A percentile compares a stretch with the other conserved stretches of the same genome.
phyloP scores from a whole-genome alignment of 2,329 filamentous ascomycete genomes.

The Aspergillus amoenus region DNA sequence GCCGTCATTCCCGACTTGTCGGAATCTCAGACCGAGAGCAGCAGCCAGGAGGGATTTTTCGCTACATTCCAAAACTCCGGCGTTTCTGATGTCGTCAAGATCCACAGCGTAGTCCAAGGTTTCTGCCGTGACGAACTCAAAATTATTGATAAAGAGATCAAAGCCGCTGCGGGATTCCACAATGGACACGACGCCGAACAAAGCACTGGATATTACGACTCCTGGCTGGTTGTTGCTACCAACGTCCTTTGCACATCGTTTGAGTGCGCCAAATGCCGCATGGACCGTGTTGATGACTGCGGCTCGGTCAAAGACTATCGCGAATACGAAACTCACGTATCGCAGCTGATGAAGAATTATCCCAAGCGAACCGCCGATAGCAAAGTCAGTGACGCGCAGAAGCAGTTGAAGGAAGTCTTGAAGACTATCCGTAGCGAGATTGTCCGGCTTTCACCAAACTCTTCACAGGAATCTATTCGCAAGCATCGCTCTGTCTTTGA shows the following conservation, averaged over 20 bases:
- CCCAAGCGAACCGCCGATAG: constrained; percentile 32
- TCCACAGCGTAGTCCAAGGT: constrained; percentile 49
- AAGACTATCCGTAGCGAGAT: constrained; percentile 44
- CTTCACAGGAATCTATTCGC: constrained; percentile 38
- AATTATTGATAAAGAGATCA: constrained; percentile 32
- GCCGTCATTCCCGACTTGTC: constrained; percentile 28
- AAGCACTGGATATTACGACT: constrained; percentile 38
- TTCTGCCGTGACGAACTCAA: constrained; percentile 49
- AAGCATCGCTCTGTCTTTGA: constrained; percentile 48
- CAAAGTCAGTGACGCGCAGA: constrained; percentile 37
- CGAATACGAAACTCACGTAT: constrained; percentile 49
- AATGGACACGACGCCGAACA: constrained; percentile 23
- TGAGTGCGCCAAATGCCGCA: constrained; percentile 40
- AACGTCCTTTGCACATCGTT: constrained; percentile 45
- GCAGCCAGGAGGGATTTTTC: constrained; percentile 35
- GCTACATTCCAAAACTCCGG: constrained; percentile 29
- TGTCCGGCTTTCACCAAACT: constrained; percentile 41
- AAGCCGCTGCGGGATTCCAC: constrained; percentile 3
- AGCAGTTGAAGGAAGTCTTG: constrained; percentile 33
- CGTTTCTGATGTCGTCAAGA: constrained; percentile 46
- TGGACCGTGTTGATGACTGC: constrained; percentile 36
- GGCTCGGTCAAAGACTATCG: constrained; percentile 48
- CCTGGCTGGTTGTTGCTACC: constrained; percentile 45
- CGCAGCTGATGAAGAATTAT: constrained; percentile 40
- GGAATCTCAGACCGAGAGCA: constrained; percentile 35